Base-by-base conservation (phyloP, 2,329 filamentous ascomycete genomes). In the Rhynchosporium graminicola region DNA sequence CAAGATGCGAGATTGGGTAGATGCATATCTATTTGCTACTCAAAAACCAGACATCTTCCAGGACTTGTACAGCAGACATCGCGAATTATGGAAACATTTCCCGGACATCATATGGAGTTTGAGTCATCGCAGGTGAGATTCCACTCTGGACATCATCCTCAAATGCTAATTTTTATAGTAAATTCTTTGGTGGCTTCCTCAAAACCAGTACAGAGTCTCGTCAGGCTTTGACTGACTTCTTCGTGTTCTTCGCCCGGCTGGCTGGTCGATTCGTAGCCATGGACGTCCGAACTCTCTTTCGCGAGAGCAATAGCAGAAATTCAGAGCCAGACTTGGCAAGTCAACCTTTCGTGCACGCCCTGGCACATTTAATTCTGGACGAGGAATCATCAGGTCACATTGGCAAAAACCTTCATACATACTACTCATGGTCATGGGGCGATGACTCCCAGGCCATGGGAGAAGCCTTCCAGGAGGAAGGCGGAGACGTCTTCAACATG, bases 221-320 rank as follows among this genome's bases (percentile, higher is more conserved):
- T 6, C 62, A 60, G 43, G 65, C 69, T 3, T 50, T 76, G 26
- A 60, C 67, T 5, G 70, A 73, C 1, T 67, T 75, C 59, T 67
- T 76, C n/a, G 62, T 31, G 26, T 66, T 71, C 59, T 75, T 72
- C 63, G 78, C 82, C n/a, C 77, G 74, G 61, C 71, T 88, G 50
- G 76, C 83, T 1, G 82, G 80, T 12, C 79, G 78, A 63, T 82
- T 87, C 63, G 74, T 86, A 58, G 71, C 75, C 13, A 73, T 85
- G 64, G 85, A 88, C 68, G 67, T 75, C 42, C 70, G 70, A 56
- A 75, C 74, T 2, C 64, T 82, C 31, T 43, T 61, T 26, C 65
- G 71, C 29, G 66, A 63, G 20, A 51, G 68, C 2, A 67, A 72
- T 6, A 74, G 75, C 10, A 74, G 68, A 8, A 66, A 70, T 3